Evolutionary conservation across 345 rosid genomes (phyloP).

Genomic region (Populus tremula): DNA sequence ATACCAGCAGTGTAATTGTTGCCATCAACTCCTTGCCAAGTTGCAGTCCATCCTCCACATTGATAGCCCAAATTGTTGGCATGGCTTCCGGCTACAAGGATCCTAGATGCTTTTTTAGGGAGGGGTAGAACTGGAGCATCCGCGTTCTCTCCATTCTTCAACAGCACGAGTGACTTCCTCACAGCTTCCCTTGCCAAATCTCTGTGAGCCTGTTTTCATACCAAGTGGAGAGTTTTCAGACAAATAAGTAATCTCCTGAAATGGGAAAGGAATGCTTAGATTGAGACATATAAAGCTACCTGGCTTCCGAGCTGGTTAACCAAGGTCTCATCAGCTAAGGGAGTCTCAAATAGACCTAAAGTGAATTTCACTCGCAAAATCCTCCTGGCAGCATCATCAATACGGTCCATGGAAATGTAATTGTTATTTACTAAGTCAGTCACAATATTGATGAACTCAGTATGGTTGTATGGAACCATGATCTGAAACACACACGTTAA

Average conservation of each 20-base stretch:
- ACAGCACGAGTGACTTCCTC: constrained; percentile 26
- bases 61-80: constrained; percentile 28
- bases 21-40: constrained; percentile 26
- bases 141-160: constrained; percentile 19
- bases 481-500: constrained; percentile 33
- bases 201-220: constrained; percentile 12
- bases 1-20: constrained; percentile 20
- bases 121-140: constrained; percentile 15
- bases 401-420: constrained; percentile 55
- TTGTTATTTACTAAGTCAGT: constrained; percentile 42
- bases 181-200: constrained; percentile 29
- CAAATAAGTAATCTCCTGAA: no score
- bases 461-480: constrained; percentile 61
- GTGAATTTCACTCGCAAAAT: constrained; percentile 73
- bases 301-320: constrained; percentile 51
- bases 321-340: constrained; percentile 49
- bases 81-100: constrained; percentile 20
- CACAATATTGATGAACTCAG: constrained; percentile 46
- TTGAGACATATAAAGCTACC: constrained; percentile 25
- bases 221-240: no score
- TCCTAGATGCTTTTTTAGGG: constrained; percentile 14
- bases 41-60: constrained; percentile 30
- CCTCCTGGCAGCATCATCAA: constrained; percentile 69
- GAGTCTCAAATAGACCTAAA: constrained; percentile 72
- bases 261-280: background rate